phyloP scores from a whole-genome alignment of 202 grass and related monocot genomes.

The Cymbopogon flexuosus region DNA sequence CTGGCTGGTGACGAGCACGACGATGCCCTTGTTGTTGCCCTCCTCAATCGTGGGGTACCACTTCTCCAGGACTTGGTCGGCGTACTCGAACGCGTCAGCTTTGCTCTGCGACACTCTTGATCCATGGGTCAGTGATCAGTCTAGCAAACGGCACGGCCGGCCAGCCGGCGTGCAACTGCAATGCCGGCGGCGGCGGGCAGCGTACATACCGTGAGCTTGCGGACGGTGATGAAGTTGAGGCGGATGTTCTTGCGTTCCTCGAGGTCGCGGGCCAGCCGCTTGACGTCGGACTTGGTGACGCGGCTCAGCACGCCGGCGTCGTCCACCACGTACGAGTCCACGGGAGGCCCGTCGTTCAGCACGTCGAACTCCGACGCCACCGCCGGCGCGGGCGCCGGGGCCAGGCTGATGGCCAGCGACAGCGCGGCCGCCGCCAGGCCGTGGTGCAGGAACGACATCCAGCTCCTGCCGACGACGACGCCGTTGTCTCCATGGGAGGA shows the following conservation, averaged over 20 bases:
- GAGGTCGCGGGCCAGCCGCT: slow-evolving; percentile 67
- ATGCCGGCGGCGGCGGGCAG: neutral
- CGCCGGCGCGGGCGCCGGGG: slow-evolving; percentile 46
- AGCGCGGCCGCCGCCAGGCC: slow-evolving; percentile 68
- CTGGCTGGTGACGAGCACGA: slow-evolving; percentile 93
- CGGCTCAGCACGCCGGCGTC: slow-evolving; percentile 95
- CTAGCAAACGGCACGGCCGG: neutral
- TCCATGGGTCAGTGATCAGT: neutral
- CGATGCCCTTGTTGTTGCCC: slow-evolving; percentile 89
- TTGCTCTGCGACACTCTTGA: slow-evolving; percentile 59
- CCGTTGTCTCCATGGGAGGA: neutral
- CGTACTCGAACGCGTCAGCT: slow-evolving; percentile 95
- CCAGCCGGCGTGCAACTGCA: neutral
- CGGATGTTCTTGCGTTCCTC: slow-evolving; percentile 78
- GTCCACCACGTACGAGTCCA: slow-evolving; percentile 76
- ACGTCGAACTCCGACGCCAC: slow-evolving; percentile 88
- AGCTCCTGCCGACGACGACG: slow-evolving; percentile 19
- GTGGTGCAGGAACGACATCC: slow-evolving; percentile 66
- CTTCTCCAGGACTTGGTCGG: slow-evolving; percentile 95
- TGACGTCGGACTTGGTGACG: slow-evolving; percentile 89
- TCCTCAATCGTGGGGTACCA: slow-evolving; percentile 94
- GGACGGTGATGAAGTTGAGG: slow-evolving; percentile 91
- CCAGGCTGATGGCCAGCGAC: slow-evolving; percentile 67
- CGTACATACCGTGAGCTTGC: slow-evolving; percentile 77
- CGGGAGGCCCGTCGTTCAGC: slow-evolving; percentile 67